Conservation (phyloP, 306 rosid genomes). For the Quercus robur region DNA sequence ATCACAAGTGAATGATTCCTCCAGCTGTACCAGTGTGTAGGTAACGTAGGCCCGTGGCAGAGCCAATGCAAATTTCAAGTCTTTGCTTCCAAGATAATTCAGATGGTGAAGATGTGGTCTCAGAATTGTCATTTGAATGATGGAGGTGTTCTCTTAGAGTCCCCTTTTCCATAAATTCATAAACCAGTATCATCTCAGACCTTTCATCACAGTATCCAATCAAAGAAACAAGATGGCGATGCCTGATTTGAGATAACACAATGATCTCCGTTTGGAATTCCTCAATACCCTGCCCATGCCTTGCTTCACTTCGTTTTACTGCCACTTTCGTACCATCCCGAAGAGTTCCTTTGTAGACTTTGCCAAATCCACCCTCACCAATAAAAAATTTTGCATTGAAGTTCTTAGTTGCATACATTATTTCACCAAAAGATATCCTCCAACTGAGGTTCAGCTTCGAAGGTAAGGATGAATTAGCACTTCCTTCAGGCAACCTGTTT, state of each 20-base stretch:
- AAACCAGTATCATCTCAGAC: constrained; percentile 53
- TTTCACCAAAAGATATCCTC: constrained; percentile 32
- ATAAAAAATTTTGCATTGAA: constrained; percentile 28
- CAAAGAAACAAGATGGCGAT: constrained; percentile 48
- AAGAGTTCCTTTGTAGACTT: constrained; percentile 49
- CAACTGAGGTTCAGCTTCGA: constrained; percentile 33
- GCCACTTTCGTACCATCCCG: constrained; percentile 35
- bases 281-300: constrained; percentile 44
- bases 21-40: constrained; percentile 49
- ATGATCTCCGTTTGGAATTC: constrained; percentile 53
- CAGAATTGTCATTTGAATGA: neutral
- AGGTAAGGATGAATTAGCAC: constrained; percentile 23
- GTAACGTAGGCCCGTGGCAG: constrained; percentile 51
- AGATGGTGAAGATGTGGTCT: constrained; percentile 3
- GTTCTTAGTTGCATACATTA: constrained; percentile 35
- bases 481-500: constrained; percentile 18
- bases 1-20: constrained; percentile 53
- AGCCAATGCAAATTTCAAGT: constrained; percentile 53
- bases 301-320: constrained; percentile 49
- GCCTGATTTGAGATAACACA: constrained; percentile 51
- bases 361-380: constrained; percentile 56
- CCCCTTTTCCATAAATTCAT: constrained; percentile 54
- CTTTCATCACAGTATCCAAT: constrained; percentile 51
- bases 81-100: constrained; percentile 43
- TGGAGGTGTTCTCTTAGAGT: constrained; percentile 45